Percentiles rank a stretch among this genome's conserved stretches.
Conservation (phyloP, 2,329 filamentous ascomycete genomes). For the Macrophomina pseudophaseolina region DNA sequence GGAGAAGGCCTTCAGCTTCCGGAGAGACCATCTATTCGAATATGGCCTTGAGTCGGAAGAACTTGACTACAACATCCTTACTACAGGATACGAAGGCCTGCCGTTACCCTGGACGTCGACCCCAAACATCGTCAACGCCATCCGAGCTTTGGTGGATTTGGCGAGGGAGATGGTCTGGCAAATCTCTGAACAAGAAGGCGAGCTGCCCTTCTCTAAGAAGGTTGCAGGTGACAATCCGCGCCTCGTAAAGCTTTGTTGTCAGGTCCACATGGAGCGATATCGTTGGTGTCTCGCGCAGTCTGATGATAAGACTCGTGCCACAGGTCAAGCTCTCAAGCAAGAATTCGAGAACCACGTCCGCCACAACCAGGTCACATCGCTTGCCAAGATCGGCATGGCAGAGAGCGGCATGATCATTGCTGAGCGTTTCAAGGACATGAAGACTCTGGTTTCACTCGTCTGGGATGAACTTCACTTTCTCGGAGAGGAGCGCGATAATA, state of each 20-base stretch:
- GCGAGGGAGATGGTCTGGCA: constrained; percentile 48
- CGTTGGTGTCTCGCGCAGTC: constrained; percentile 62
- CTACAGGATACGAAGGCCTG: constrained; percentile 68
- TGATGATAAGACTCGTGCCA: constrained; percentile 53
- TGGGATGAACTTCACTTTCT: constrained; percentile 52
- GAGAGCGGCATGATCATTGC: constrained; percentile 65
- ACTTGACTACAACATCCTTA: constrained; percentile 55
- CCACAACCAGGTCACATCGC: constrained; percentile 47
- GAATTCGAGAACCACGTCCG: constrained; percentile 48
- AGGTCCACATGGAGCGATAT: constrained; percentile 64
- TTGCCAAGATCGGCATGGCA: constrained; percentile 58
- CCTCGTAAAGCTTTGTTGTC: constrained; percentile 63
- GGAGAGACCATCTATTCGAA: constrained; percentile 67
- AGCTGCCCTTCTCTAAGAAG: constrained; percentile 49
- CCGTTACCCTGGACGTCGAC: constrained; percentile 87
- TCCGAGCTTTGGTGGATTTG: constrained; percentile 45
- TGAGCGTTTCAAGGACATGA: constrained; percentile 67
- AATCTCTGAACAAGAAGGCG: constrained; percentile 43
- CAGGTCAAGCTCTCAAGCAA: constrained; percentile 54
- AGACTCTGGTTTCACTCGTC: constrained; percentile 62
- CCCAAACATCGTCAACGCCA: constrained; percentile 48
- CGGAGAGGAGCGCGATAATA: constrained; percentile 42
- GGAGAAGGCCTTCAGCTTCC: constrained; percentile 70
- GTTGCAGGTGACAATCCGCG: constrained; percentile 49
- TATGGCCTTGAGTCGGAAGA: constrained; percentile 76